Evolutionary conservation across 2,329 filamentous ascomycete species (phyloP).

Genomic region (Aspergillus clavatus): DNA sequence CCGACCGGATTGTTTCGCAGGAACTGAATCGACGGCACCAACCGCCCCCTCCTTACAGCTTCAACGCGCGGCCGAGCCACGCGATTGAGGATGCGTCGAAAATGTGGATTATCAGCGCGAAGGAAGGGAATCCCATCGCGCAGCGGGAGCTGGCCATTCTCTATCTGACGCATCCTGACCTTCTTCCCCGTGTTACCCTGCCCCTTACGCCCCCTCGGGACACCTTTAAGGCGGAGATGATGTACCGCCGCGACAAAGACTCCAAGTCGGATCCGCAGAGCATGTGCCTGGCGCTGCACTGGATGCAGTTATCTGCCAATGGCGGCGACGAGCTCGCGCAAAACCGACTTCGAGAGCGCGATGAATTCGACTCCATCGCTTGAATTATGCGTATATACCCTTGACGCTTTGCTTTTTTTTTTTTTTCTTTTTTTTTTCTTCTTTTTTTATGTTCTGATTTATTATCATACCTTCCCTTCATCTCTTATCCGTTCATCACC

Average conservation of each 20-base stretch:
- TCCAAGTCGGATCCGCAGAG: conserved; percentile 73
- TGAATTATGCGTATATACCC: conserved; percentile 26
- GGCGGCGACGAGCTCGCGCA: conserved; percentile 84
- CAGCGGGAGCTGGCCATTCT: conserved; percentile 91
- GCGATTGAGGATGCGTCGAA: conserved; percentile 68
- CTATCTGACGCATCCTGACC: conserved; percentile 85
- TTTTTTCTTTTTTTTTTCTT: background rate
- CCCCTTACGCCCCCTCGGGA: conserved; percentile 80
- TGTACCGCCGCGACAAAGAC: conserved; percentile 60
- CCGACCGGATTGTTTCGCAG: conserved; percentile 63
- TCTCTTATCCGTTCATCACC: too few relatives aligned
- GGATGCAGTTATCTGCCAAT: conserved; percentile 85
- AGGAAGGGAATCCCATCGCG: conserved; percentile 81
- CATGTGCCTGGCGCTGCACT: conserved; percentile 93
- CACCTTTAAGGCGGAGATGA: conserved; percentile 83
- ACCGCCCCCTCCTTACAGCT: conserved; percentile 26
- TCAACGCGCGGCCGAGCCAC: conserved; percentile 26
- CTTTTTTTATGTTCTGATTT: conserved; percentile 5
- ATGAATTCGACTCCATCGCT: conserved; percentile 57
- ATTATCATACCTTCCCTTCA: too few relatives aligned
- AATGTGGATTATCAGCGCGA: conserved; percentile 90
- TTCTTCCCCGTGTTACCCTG: conserved; percentile 71
- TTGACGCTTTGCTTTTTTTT: conserved; percentile 13
- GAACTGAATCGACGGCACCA: conserved; percentile 39
- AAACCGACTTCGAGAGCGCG: conserved; percentile 70